Conservation (phyloP, 1,284 basidiomycete genomes). For the Laetiporus sulphureus region DNA sequence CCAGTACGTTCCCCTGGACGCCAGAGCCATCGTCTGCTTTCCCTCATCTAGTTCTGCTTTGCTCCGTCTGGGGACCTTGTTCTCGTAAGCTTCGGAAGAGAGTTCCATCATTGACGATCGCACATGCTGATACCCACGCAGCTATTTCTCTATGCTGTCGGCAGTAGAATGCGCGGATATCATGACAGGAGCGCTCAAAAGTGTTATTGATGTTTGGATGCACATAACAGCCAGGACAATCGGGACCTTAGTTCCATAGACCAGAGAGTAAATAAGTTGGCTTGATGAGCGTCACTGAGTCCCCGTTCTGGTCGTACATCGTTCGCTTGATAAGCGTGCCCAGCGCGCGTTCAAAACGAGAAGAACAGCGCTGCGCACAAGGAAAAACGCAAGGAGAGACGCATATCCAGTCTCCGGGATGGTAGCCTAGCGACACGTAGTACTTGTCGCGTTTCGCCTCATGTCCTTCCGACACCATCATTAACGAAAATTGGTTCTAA, state of each 20-base stretch:
- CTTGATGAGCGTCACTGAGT: conserved; percentile 2
- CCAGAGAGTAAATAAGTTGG: neutral
- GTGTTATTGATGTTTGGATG: neutral
- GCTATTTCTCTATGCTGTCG: conserved; percentile 71
- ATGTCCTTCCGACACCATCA: too few species aligned
- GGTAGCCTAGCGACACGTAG: too few species aligned
- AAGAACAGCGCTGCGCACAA: too few species aligned
- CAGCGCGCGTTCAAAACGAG: neutral
- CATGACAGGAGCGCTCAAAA: neutral
- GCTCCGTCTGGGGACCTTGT: conserved; percentile 58
- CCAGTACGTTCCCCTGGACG: conserved; percentile 50
- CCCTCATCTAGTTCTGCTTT: conserved; percentile 55
- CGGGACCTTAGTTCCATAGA: neutral
- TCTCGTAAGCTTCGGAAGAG: conserved; percentile 46
- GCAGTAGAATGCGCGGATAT: conserved; percentile 20
- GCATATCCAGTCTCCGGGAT: too few species aligned
- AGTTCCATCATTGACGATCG: neutral
- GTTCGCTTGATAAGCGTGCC: neutral
- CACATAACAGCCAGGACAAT: neutral
- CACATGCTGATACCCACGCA: conserved; percentile 20
- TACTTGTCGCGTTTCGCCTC: too few species aligned
- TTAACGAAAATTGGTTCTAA: too few species aligned
- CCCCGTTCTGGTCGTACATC: conserved; percentile 1
- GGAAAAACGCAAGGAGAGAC: too few species aligned
- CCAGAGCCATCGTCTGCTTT: conserved; percentile 38